phyloP scores from a whole-genome alignment of 2,329 filamentous ascomycete species.

The Diplodia scrobiculata region DNA sequence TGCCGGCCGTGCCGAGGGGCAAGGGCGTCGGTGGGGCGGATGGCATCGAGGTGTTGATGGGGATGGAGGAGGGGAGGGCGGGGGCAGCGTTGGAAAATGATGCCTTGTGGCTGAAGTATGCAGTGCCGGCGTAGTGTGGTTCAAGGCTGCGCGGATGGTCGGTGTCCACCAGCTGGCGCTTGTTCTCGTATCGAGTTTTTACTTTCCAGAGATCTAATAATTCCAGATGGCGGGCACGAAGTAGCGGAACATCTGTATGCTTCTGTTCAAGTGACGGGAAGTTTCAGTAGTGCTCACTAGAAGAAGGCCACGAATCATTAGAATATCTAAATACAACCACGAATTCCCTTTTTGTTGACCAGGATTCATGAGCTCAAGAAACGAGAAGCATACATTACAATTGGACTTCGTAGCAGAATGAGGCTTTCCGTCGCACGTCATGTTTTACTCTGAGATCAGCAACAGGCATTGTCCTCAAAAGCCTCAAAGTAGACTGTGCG shows the following conservation, averaged over 20 bases:
- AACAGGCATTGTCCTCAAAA: neutral
- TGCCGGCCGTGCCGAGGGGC: slow-evolving; percentile 1
- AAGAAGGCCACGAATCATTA: neutral
- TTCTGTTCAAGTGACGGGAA: no score
- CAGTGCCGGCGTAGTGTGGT: neutral
- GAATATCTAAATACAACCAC: neutral
- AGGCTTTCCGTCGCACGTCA: neutral
- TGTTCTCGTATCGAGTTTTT: no score
- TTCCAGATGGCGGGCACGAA: no score
- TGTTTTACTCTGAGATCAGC: neutral
- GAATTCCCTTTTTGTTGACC: neutral
- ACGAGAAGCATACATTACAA: neutral
- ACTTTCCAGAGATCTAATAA: no score
- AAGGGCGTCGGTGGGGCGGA: neutral
- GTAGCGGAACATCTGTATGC: no score
- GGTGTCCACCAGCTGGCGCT: no score
- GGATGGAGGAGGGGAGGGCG: neutral
- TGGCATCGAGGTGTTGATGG: slow-evolving; percentile 11
- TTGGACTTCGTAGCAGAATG: neutral
- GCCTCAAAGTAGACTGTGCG: neutral
- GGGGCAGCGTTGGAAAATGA: neutral
- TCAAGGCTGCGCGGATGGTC: no score
- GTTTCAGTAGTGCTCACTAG: neutral
- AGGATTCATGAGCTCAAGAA: neutral
- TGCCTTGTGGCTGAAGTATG: slow-evolving; percentile 2